Conservation (phyloP, 306 rosid genomes). For the Prinsepia uniflora region DNA sequence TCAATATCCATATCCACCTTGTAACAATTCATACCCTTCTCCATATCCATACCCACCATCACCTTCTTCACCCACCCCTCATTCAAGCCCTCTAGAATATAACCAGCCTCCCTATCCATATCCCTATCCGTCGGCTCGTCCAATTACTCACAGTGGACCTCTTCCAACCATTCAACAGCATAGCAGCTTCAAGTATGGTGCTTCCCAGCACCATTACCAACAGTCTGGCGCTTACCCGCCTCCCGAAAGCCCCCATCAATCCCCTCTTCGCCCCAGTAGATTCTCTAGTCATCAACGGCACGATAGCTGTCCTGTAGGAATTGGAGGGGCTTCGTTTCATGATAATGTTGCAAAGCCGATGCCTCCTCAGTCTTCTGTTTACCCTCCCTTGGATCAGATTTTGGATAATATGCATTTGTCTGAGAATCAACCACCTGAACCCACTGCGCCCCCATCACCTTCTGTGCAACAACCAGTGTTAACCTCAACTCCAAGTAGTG, state of each 20-base stretch:
- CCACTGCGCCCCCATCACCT: slow-evolving; percentile 42
- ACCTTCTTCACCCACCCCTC: slow-evolving; percentile 22
- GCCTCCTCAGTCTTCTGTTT: slow-evolving; percentile 36
- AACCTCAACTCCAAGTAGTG: slow-evolving; percentile 37
- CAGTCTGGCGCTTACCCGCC: slow-evolving; percentile 36
- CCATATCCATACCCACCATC: slow-evolving; percentile 37
- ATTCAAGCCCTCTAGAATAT: slow-evolving; percentile 31
- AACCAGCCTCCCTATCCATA: slow-evolving; percentile 26
- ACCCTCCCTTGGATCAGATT: slow-evolving; percentile 62
- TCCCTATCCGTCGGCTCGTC: slow-evolving; percentile 40
- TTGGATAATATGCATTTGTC: slow-evolving; percentile 48
- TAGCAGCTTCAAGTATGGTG: slow-evolving; percentile 54
- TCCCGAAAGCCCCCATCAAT: slow-evolving; percentile 24
- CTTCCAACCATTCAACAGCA: slow-evolving; percentile 44
- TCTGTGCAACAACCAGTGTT: slow-evolving; percentile 23
- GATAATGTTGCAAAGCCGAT: slow-evolving; percentile 13
- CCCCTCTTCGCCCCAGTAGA: slow-evolving; percentile 41
- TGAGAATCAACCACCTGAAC: slow-evolving; percentile 44
- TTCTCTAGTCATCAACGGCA: slow-evolving; percentile 40
- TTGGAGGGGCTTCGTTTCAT: slow-evolving; percentile 21
- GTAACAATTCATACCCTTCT: slow-evolving; percentile 19
- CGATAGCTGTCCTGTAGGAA: slow-evolving; percentile 27
- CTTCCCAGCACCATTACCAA: slow-evolving; percentile 45
- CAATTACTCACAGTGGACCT: slow-evolving; percentile 29
- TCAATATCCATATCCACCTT: slow-evolving; percentile 28